Base-by-base conservation (phyloP, 2,329 filamentous ascomycete species). In the Diaporthe citriasiana region DNA sequence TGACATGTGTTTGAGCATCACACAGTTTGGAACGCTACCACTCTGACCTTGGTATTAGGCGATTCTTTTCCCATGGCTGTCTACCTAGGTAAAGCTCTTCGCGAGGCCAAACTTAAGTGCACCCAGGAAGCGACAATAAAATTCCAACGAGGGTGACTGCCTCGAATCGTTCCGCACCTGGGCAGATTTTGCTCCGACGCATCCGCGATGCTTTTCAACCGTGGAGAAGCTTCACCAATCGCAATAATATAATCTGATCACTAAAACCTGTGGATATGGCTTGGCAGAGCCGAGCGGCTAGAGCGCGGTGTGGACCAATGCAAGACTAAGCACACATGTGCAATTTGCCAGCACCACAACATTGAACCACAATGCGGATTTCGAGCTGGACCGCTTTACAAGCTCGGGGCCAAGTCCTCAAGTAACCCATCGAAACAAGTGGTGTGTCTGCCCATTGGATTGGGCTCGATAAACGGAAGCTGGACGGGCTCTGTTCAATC, bases 381-480 rank as follows among this genome's bases (percentile, higher is more conserved):
- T 40, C 63, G 63, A 68, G 51, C 63, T 30, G 45, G 63, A 40
- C 47, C 63, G 63, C 47, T 40, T 53, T 53, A 40, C 47, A 68
- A 50, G 63, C 63, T 68, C 63, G 33, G 47, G 47, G 63, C 63
- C 63, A 68, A 53, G 63, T 50, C 47, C 47, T 53, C 19, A 68
- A 30, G 47, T 53, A 53, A 68, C 47, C 47, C 63, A 68, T 53
- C 63, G 63, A 53, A 68, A 68, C 63, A 53, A 50, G 33, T 40
- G n/a, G 33, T 68, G 63, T 66, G 63, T 27, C 53, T 68, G 33
- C 33, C 45, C 47, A 47, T 68, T 68, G 63, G 13, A 68, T 53
- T 68, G 63, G 47, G 47, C 33, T 53, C n/a, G 47, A 68, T 10
- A 33, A 15, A 22, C n/a, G 51, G 63, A 53, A 53, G 63, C 63